phyloP scores from a whole-genome alignment of 2,329 filamentous ascomycete genomes.

The Pseudocercospora fijiensis region DNA sequence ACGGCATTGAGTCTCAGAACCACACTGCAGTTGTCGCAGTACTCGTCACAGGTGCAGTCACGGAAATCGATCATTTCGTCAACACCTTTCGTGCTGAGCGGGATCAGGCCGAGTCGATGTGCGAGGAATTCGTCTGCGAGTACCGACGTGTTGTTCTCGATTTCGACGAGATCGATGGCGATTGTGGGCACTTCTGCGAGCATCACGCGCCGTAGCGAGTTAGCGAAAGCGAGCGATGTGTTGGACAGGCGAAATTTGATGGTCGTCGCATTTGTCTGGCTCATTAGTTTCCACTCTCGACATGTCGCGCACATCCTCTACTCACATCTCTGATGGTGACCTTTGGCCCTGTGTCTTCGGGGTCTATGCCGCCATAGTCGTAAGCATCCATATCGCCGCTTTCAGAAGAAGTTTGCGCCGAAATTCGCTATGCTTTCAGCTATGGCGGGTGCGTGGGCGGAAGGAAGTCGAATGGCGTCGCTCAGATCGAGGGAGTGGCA shows the following conservation, averaged over 20 bases:
- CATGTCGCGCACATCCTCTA: conserved; percentile 14
- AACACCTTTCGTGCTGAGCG: conserved; percentile 79
- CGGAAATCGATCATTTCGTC: conserved; percentile 81
- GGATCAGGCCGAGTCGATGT: conserved; percentile 86
- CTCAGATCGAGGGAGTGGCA: no score
- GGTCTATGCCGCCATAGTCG: conserved; percentile 25
- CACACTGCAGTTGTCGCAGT: conserved; percentile 89
- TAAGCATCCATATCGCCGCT: conserved; percentile 24
- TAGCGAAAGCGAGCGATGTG: conserved; percentile 87
- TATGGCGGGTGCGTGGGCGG: neutral
- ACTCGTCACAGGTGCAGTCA: conserved; percentile 94
- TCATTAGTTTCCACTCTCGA: conserved; percentile 3
- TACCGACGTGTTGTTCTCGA: conserved; percentile 91
- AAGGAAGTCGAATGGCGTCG: neutral
- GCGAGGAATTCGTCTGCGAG: conserved; percentile 94
- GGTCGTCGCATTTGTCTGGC: conserved; percentile 67
- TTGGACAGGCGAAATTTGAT: conserved; percentile 91
- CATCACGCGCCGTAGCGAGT: conserved; percentile 86
- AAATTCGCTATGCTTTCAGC: neutral
- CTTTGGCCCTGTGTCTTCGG: conserved; percentile 29
- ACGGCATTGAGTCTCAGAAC: conserved; percentile 75
- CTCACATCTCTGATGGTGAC: conserved; percentile 50
- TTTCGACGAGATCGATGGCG: conserved; percentile 90
- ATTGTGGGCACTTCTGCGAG: conserved; percentile 92
- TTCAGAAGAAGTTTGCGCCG: neutral